phyloP scores from a whole-genome alignment of 176 grass and related monocot species.

The Aechmea fasciata region DNA sequence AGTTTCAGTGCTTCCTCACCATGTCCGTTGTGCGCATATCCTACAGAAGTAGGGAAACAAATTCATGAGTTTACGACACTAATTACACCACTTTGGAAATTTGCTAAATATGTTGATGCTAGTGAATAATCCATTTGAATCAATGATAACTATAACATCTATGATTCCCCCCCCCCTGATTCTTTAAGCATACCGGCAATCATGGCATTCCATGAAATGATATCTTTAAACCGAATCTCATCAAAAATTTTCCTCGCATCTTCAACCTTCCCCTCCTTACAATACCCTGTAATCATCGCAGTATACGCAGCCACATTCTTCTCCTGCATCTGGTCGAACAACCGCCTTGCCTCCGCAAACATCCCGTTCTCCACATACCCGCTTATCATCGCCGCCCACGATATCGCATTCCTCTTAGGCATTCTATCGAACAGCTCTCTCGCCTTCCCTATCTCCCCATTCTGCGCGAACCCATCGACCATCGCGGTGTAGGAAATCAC shows the following conservation, averaged over 20 bases:
- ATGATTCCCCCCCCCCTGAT: too few species aligned
- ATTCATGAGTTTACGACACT: not conserved
- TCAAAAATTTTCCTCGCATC: slow-evolving; percentile 58
- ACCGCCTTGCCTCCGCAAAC: slow-evolving; percentile 42
- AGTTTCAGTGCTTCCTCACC: slow-evolving; percentile 63
- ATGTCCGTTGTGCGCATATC: slow-evolving; percentile 80
- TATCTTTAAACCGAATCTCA: slow-evolving; percentile 55
- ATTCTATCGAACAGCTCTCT: slow-evolving; percentile 63
- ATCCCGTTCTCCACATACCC: slow-evolving; percentile 54
- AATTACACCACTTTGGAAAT: not conserved
- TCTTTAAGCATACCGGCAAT: slow-evolving; percentile 32
- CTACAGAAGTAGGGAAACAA: slow-evolving; percentile 19
- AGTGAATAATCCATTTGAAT: not conserved
- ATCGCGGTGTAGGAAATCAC: slow-evolving; percentile 76
- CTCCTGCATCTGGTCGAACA: slow-evolving; percentile 65
- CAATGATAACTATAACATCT: too few species aligned
- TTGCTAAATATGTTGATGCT: not conserved
- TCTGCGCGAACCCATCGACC: slow-evolving; percentile 43
- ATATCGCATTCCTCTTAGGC: slow-evolving; percentile 52
- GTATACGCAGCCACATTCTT: slow-evolving; percentile 68
- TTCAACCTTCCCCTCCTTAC: slow-evolving; percentile 48
- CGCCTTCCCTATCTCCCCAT: slow-evolving; percentile 39
- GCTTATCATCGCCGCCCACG: slow-evolving; percentile 69
- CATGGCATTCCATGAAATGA: slow-evolving; percentile 83
- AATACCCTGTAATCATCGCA: slow-evolving; percentile 55